Conservation (phyloP, 495 filamentous ascomycete species). For the Aspergillus ellipticus region DNA sequence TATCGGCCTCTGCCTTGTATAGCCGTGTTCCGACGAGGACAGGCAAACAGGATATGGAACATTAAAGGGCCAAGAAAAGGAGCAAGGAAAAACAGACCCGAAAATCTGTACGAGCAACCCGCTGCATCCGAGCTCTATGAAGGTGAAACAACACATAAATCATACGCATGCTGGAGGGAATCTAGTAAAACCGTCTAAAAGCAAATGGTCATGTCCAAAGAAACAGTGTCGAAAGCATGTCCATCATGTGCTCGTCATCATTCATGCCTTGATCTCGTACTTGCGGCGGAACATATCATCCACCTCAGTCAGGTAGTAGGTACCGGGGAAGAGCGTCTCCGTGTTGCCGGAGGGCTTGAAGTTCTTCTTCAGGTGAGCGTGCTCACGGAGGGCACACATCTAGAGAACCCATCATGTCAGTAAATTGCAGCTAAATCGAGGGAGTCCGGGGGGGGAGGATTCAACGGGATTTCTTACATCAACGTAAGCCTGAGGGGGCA, state of each 20-base stretch:
- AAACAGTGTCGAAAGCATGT: conserved; percentile 22
- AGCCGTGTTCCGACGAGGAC: conserved; percentile 12
- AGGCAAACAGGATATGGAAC: background rate
- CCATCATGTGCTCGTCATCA: conserved; percentile 10
- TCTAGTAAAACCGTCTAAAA: conserved; percentile 39
- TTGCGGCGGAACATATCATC: conserved; percentile 94
- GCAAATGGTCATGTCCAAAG: conserved; percentile 29
- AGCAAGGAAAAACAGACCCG: conserved; percentile 16
- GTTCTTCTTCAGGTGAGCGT: conserved; percentile 89
- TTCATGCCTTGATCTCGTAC: conserved; percentile 84
- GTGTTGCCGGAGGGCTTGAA: conserved; percentile 73
- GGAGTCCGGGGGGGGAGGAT: no score
- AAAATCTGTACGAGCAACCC: conserved; percentile 2
- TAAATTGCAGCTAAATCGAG: conserved; percentile 1
- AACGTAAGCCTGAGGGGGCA: conserved; percentile 84
- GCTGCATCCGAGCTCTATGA: conserved; percentile 29
- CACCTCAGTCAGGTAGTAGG: conserved; percentile 86
- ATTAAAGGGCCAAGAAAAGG: conserved; percentile 6
- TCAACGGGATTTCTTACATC: conserved; percentile 50
- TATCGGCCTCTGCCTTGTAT: background rate
- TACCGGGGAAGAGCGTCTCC: conserved; percentile 72
- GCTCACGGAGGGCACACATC: conserved; percentile 92
- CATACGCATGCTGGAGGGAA: conserved; percentile 33
- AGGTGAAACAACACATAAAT: conserved; percentile 21
- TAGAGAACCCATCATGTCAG: conserved; percentile 26